Percentiles rank a stretch among this genome's conserved stretches.
These are phyloP conservation scores for Phanerochaete sordida DNA, from an alignment of 768 basidiomycete genomes.

Conservation along the genomic window DNA sequence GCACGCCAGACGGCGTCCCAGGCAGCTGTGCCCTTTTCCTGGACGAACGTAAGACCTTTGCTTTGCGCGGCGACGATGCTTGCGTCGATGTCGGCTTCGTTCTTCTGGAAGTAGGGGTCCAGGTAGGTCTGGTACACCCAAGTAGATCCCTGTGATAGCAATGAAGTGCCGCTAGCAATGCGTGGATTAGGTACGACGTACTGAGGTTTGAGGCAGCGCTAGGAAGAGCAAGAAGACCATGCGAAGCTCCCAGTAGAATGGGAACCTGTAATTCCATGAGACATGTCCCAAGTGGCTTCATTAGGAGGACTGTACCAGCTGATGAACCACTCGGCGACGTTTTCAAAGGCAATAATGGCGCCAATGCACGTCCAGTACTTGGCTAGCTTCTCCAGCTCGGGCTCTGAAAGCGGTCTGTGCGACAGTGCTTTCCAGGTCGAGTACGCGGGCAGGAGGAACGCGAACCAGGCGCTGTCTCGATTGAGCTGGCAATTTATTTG, in stretches of 20 bases:
- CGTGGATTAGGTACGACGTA: constrained; percentile 20
- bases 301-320: constrained; percentile 44
- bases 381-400: constrained; percentile 52
- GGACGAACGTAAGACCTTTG: constrained; percentile 56
- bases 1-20: constrained; percentile 44
- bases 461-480: constrained; percentile 62
- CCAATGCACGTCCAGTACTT: constrained; percentile 67
- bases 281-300: constrained; percentile 3
- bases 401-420: constrained; percentile 45
- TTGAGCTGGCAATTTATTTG: not conserved
- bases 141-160: constrained; percentile 51
- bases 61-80: constrained; percentile 51
- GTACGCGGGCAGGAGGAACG: constrained; percentile 60
- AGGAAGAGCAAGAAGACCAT: constrained; percentile 67
- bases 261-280: constrained; percentile 46
- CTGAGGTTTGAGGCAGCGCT: constrained; percentile 68
- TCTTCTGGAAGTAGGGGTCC: constrained; percentile 54
- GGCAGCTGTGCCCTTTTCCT: constrained; percentile 44
- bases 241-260: constrained; percentile 74
- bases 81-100: constrained; percentile 60
- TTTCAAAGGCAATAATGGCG: constrained; percentile 57
- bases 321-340: constrained; percentile 58
- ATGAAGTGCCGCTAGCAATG: not conserved
- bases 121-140: constrained; percentile 60
- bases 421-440: constrained; percentile 66